A percentile compares a stretch with the other conserved stretches of the same genome.
Conservation (phyloP, 345 rosid genomes). For the Sapria himalayana region DNA sequence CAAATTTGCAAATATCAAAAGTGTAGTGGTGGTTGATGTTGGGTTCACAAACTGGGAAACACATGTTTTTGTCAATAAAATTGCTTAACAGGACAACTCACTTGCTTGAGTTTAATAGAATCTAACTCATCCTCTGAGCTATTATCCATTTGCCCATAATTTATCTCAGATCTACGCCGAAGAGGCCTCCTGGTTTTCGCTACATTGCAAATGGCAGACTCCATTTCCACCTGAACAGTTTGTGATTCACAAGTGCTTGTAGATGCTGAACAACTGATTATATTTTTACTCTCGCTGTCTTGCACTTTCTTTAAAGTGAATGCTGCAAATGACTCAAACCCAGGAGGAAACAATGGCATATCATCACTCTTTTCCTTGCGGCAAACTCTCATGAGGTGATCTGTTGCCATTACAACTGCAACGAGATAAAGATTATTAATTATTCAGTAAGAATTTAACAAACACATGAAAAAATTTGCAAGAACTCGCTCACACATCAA, state of each 20-base stretch:
- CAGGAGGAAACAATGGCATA: constrained; percentile 78
- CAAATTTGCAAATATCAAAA: too few relatives aligned
- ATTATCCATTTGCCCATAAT: constrained; percentile 22
- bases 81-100: too few relatives aligned
- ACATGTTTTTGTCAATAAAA: too few relatives aligned
- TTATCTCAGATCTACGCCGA: constrained; percentile 46
- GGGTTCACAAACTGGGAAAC: too few relatives aligned
- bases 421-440: not conserved
- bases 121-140: constrained; percentile 29
- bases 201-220: constrained; percentile 14
- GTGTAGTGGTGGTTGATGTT: too few relatives aligned
- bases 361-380: constrained; percentile 78
- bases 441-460: too few relatives aligned
- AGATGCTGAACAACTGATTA: constrained; percentile 17
- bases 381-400: constrained; percentile 59
- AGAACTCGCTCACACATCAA: too few relatives aligned
- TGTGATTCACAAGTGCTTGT: constrained; percentile 22
- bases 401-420: constrained; percentile 60
- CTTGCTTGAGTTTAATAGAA: constrained; percentile 33
- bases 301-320: constrained; percentile 33
- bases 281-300: constrained; percentile 14
- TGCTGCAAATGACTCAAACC: constrained; percentile 76
- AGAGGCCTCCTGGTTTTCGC: constrained; percentile 27
- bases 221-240: constrained; percentile 24
- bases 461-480: too few relatives aligned